Base-by-base conservation (phyloP, 192 early-diverging fungal genomes). In the Backusella circina region DNA sequence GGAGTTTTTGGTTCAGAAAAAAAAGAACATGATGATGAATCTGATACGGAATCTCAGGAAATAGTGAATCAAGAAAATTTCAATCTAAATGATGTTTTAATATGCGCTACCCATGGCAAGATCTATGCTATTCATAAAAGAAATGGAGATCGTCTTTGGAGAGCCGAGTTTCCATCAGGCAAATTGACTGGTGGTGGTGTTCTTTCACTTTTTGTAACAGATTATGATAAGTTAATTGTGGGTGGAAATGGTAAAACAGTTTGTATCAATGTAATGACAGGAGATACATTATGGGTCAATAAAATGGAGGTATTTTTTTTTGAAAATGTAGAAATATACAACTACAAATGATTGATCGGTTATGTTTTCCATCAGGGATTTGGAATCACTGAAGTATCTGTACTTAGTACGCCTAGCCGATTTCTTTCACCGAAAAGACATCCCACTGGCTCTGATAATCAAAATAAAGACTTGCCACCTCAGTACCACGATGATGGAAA, bases 81-180 rank as follows among this genome's bases (percentile, higher is more conserved):
- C 36, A 64, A 57, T 31, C 18, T 66, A 18, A 38, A 75, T 26
- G 69, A 79, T 23, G 31, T 79, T 2, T 31, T 79, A 16, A 23
- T 75, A 8, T 74, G 74, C 30, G 41, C 73, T n/a, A 75, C 78
- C 5, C 78, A 79, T 31, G 73, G 78, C 12, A 39, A 69, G 12
- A 47, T 79, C 0, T 79, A 75, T 47, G 74, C 68, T 38, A 50
- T 79, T 9, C 54, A 70, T 70, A 79, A 79, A 65, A 57, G 28
- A 21, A 67, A 71, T 51, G 78, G 78, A 0, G 16, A 23, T 28
- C 57, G 68, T 0, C 26, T 75, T 3, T 79, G 78, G 78, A 67
- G 72, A 9, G 36, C 57, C 0, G 35, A 73, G 8, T 38, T 75
- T 38, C 44, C 50, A 38, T 28, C 13, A 26, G 16, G 37, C 3